A percentile compares a stretch with the other conserved stretches of the same genome.
These are phyloP conservation scores for Mycotypha africana DNA, from an alignment of 371 early-diverging fungal genomes.

Conservation along the genomic window DNA sequence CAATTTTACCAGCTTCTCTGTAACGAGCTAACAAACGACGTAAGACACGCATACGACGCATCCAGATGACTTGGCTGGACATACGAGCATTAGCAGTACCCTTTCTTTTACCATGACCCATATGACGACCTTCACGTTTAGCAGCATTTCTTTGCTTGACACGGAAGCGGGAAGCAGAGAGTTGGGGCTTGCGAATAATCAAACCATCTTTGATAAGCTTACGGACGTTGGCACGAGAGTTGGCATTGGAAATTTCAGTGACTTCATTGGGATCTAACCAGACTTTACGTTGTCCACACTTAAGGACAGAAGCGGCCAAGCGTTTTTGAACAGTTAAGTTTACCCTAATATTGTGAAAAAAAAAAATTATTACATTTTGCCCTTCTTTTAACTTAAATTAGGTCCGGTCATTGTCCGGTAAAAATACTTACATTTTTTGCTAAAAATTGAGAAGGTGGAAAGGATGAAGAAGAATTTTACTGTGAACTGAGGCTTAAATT, in stretches of 20 bases:
- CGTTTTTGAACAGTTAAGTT: slow-evolving; percentile 90
- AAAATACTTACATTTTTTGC: too few species aligned
- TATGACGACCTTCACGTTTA: slow-evolving; percentile 99
- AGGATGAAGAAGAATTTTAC: too few species aligned
- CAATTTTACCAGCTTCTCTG: slow-evolving; percentile 97
- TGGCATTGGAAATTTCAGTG: slow-evolving; percentile 94
- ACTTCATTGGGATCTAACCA: slow-evolving; percentile 99
- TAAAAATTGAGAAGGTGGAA: too few species aligned
- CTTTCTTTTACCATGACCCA: slow-evolving; percentile 97
- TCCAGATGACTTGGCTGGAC: slow-evolving; percentile 97
- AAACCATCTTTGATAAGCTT: slow-evolving; percentile 97
- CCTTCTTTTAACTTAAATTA: too few species aligned
- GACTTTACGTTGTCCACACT: slow-evolving; percentile 98
- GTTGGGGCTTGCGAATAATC: slow-evolving; percentile 96
- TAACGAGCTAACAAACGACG: slow-evolving; percentile 98
- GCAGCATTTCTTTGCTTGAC: slow-evolving; percentile 91
- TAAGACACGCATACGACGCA: slow-evolving; percentile 98
- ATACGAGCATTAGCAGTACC: slow-evolving; percentile 99
- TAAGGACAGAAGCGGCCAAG: slow-evolving; percentile 97
- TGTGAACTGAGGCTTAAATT: too few species aligned
- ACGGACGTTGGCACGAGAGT: slow-evolving; percentile 97
- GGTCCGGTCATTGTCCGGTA: too few species aligned
- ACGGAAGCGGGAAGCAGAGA: slow-evolving; percentile 93
- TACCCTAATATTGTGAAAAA: slow-evolving; percentile 47
- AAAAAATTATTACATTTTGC: too few species aligned